Evolutionary conservation across 768 basidiomycete genomes (phyloP).

Genomic region (Pisolithus albus): DNA sequence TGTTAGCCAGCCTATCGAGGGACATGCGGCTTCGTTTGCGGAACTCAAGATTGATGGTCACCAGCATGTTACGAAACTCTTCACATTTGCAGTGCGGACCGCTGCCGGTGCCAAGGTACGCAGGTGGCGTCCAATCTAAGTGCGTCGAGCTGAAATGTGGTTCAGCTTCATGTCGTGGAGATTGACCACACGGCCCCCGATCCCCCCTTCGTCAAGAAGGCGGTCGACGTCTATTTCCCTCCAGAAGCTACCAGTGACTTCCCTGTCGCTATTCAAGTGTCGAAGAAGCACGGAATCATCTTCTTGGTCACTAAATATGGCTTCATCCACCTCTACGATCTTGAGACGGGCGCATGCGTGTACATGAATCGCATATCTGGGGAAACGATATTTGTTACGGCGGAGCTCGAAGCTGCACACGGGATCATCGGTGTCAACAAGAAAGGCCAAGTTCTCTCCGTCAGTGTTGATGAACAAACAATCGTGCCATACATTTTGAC

Average conservation of each 20-base stretch:
- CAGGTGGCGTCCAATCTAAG: conserved; percentile 2
- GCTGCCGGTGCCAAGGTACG: conserved; percentile 96
- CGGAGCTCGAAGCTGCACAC: conserved; percentile 87
- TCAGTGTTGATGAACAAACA: conserved; percentile 93
- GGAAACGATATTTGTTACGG: conserved; percentile 98
- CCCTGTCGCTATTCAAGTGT: conserved; percentile 99
- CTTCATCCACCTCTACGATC: conserved; percentile 98
- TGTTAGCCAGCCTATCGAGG: conserved; percentile 97
- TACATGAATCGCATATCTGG: conserved; percentile 99
- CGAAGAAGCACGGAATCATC: conserved; percentile 91
- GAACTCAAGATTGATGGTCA: conserved; percentile 88
- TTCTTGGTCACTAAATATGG: conserved; percentile 99
- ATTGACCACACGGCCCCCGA: conserved; percentile 94
- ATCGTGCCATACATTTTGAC: conserved; percentile 92
- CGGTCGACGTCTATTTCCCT: conserved; percentile 98
- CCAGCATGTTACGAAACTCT: conserved; percentile 79
- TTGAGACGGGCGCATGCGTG: conserved; percentile 93
- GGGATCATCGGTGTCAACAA: conserved; percentile 99
- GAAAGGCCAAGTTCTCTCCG: conserved; percentile 97
- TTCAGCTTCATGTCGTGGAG: conserved; percentile 93
- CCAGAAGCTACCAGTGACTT: conserved; percentile 98
- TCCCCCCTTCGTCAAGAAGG: conserved; percentile 92
- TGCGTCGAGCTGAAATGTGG: conserved; percentile 6
- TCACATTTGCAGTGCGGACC: conserved; percentile 91
- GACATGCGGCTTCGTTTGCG: conserved; percentile 95